These are phyloP conservation scores for Hamamelis virginiana DNA, from an alignment of 164 flowering plant species.

Conservation along the genomic window DNA sequence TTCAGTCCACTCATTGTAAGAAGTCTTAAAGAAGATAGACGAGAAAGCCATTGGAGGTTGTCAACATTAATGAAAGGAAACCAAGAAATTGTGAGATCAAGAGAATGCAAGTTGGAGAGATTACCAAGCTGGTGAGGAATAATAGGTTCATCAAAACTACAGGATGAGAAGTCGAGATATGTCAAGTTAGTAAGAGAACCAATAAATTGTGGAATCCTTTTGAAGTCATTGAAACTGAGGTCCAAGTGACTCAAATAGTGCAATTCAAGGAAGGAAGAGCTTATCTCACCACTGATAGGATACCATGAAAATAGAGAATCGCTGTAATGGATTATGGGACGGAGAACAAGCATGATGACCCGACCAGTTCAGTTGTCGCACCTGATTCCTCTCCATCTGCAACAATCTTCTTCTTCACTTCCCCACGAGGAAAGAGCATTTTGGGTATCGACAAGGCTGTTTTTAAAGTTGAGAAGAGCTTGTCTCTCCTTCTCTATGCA, in stretches of 20 bases:
- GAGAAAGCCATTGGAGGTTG: conserved; percentile 19
- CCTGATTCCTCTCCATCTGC: conserved; percentile 14
- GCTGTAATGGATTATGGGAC: too few relatives aligned
- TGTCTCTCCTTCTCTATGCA: conserved; percentile 10
- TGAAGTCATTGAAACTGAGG: too few relatives aligned
- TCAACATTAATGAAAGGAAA: not conserved
- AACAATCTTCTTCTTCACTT: conserved; percentile 12
- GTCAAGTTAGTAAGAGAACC: too few relatives aligned
- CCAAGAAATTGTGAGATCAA: not conserved
- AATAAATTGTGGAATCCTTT: too few relatives aligned
- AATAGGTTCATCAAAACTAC: not conserved
- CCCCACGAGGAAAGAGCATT: conserved; percentile 18
- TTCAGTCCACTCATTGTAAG: conserved; percentile 13
- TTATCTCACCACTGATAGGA: too few relatives aligned
- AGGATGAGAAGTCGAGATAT: not conserved
- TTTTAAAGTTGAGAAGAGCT: conserved; percentile 20
- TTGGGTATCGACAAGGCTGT: not conserved
- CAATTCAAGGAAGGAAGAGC: too few relatives aligned
- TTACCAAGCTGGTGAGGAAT: conserved; percentile 1
- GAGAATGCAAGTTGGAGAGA: not conserved
- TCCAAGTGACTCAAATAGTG: too few relatives aligned
- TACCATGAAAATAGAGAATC: too few relatives aligned
- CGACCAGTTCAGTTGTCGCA: not conserved
- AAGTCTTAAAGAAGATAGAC: conserved; percentile 14
- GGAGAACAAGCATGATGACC: not conserved